Evolutionary conservation across 75 land plant species (phyloP), one percentile per base, ranked within the genome.

Genomic region (Sequoia sempervirens): DNA sequence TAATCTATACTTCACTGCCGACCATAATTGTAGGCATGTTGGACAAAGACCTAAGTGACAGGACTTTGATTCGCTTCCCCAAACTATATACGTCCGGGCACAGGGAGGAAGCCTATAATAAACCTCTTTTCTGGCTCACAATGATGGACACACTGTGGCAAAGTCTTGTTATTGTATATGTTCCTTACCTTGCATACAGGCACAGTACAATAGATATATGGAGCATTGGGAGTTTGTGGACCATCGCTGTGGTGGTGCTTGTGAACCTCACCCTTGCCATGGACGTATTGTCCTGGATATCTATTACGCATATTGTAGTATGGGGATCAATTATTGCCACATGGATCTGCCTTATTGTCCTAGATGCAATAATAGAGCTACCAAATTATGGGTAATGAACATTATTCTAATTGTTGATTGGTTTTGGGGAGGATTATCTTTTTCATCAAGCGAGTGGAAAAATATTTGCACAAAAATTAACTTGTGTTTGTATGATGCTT

Each of bases 81-180:
- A 85, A 87, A 81, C 89, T 95, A 14, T 95, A 95, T 85, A 86
- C 87, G 15, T 86, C 89, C 32, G 97, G 97, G 32, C 92, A 94
- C 72, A 87, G 93, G 81, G 89, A 94, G 14, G 94, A 95, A 82
- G 85, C 91, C 47, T 95, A 95, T 80, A 95, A 92, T 66, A 28
- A 79, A 81, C 75, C 38, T 8, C 91, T 95, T 56, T 95, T 95
- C 83, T 95, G 97, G 97, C 73, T 93, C 32, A 94, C 93, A 11
- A 95, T 95, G 97, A 52, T 87, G 15, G 97, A 95, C 83, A 95
- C 96, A 5, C 47, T 95, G 13, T 95, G 97, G 97, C 97, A 95
- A 85, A 95, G 97, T 79, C 89, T 95, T 73, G 96, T 92, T 79
- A 89, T 95, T 75, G 94, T 94, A 75, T 94, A 89, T 86, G 85